Evolutionary conservation across 768 basidiomycete genomes (phyloP), one percentile per base, ranked within the genome.

Genomic region (Dentipellis fragilis): DNA sequence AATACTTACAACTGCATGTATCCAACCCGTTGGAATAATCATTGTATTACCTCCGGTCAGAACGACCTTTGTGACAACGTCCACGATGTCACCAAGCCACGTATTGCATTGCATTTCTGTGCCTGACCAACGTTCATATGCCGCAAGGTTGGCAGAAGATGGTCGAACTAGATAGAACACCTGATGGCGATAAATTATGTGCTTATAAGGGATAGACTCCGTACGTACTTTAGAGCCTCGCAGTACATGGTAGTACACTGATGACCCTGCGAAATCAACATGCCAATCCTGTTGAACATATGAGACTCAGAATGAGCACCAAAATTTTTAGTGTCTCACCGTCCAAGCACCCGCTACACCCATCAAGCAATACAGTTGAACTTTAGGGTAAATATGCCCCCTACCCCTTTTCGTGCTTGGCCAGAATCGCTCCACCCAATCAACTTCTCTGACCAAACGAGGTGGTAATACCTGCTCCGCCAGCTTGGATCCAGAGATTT

Each of bases 371-470:
- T 99, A 99, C 51, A 95, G 68, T 65, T 95, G 93, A 1, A 99
- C 95, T 65, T 95, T 95, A 7, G 95, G 95, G 65, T 88, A 93
- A 52, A 77, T 64, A 56, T 89, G 79, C 0, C 85, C 83, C 62
- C 81, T 81, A 57, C 74, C 66, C 67, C 83, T 87, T 63, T 82
- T 80, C 49, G 81, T 82, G 55, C 76, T 77, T 0, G 93, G 93
- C 95, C 95, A 99, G 68, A 85, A 90, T 58, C 87, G 89, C 67
- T 96, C 93, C 6, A 97, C 95, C 95, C 95, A 99, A 64, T 97
- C 96, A 60, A 97, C 68, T 55, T 97, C 90, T 52, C 89, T 78
- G 38, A 90, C 88, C 21, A 97, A 68, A 58, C 81, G 80, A 2
- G 95, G 95, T 3, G 93, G 93, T 2, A 83, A 70, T 21, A 99